A percentile compares a stretch with the other conserved stretches of the same genome.
These are phyloP conservation scores for Erysimum cheiranthoides DNA, from an alignment of 345 rosid species.

Conservation along the genomic window DNA sequence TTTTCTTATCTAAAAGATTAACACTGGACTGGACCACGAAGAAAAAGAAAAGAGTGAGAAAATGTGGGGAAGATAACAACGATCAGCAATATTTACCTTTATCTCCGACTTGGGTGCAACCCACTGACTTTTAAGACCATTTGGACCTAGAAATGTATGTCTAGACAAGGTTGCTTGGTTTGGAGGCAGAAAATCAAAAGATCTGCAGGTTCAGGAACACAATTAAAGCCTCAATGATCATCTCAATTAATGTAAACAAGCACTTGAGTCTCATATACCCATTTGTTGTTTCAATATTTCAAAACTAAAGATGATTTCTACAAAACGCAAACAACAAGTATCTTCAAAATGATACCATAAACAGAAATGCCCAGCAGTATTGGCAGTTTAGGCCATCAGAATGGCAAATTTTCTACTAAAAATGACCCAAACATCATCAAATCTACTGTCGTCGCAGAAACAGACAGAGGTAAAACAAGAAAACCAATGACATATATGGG, in stretches of 20 bases:
- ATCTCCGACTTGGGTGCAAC: slow-evolving; percentile 72
- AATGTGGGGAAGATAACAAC: neutral
- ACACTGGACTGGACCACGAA: neutral
- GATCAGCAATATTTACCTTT: slow-evolving; percentile 58
- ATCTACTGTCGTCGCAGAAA: neutral
- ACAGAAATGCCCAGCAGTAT: neutral
- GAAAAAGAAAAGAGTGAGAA: slow-evolving; percentile 2
- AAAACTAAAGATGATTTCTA: slow-evolving; percentile 1
- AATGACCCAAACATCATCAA: neutral
- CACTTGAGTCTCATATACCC: neutral
- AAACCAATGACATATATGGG: slow-evolving; percentile 3
- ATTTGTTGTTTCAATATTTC: neutral
- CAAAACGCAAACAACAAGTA: neutral
- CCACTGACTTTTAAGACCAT: slow-evolving; percentile 91
- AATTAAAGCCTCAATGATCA: neutral
- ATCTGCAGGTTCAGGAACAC: slow-evolving; percentile 54
- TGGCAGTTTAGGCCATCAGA: slow-evolving; percentile 11
- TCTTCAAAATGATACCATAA: slow-evolving; percentile 21
- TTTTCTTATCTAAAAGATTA: slow-evolving; percentile 18
- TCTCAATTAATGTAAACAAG: slow-evolving; percentile 3
- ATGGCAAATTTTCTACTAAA: neutral
- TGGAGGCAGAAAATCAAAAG: slow-evolving; percentile 66
- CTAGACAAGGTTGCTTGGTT: slow-evolving; percentile 93
- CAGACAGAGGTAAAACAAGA: neutral
- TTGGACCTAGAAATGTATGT: slow-evolving; percentile 90